These are phyloP conservation scores for Aspergillus aculeatus DNA, from an alignment of 2,329 filamentous ascomycete genomes.

Conservation along the genomic window DNA sequence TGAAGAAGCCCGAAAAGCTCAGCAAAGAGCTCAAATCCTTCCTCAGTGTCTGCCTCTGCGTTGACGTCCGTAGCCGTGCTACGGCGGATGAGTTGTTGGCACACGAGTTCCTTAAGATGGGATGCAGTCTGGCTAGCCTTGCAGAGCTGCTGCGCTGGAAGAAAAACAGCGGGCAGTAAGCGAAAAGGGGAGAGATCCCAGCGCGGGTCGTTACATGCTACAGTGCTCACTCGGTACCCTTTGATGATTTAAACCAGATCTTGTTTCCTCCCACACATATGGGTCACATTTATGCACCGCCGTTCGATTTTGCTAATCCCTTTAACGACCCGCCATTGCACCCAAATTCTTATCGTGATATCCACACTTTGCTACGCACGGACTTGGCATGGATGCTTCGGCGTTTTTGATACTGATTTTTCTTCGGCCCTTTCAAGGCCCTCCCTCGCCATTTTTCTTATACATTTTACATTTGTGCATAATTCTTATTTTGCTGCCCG, in stretches of 20 bases:
- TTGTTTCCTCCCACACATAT: slow-evolving; percentile 31
- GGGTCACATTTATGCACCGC: slow-evolving; percentile 29
- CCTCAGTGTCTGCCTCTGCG: slow-evolving; percentile 91
- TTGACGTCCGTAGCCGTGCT: slow-evolving; percentile 91
- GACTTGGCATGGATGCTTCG: slow-evolving; percentile 33
- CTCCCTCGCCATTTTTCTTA: slow-evolving; percentile 8
- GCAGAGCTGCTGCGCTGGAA: slow-evolving; percentile 78
- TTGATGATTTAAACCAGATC: slow-evolving; percentile 24
- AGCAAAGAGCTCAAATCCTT: slow-evolving; percentile 98
- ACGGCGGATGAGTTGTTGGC: slow-evolving; percentile 85
- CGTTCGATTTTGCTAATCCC: slow-evolving; percentile 25
- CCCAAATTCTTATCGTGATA: slow-evolving; percentile 25
- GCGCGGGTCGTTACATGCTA: neutral
- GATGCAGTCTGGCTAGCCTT: slow-evolving; percentile 78
- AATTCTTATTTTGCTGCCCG: slow-evolving; percentile 10
- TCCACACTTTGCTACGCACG: slow-evolving; percentile 24
- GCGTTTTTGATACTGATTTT: slow-evolving; percentile 25
- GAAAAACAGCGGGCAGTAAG: slow-evolving; percentile 43
- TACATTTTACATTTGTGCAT: slow-evolving; percentile 14
- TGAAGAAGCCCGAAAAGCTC: slow-evolving; percentile 98
- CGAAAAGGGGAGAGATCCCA: slow-evolving; percentile 3
- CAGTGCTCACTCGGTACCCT: slow-evolving; percentile 10
- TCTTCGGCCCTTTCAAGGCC: neutral
- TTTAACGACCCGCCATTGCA: slow-evolving; percentile 26
- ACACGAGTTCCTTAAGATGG: slow-evolving; percentile 92